A percentile compares a stretch with the other conserved stretches of the same genome.
Evolutionary conservation across 1,284 basidiomycete species (phyloP).

Genomic region (Porogramme epimiltina): DNA sequence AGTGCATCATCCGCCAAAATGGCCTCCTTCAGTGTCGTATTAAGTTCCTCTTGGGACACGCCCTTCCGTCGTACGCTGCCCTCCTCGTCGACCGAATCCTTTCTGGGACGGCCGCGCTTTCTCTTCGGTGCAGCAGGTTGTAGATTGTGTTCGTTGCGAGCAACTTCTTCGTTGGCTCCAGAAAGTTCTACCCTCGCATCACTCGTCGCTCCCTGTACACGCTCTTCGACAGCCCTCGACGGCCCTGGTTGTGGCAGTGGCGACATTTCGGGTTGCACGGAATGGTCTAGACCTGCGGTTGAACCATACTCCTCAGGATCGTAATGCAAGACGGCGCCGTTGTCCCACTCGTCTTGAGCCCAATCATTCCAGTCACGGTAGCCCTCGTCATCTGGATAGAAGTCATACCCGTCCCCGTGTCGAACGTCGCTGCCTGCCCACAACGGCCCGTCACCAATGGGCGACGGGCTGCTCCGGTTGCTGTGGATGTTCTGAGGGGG

Average conservation of each 20-base stretch:
- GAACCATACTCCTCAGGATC: slow-evolving; percentile 25
- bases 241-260: not conserved
- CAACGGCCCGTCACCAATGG: slow-evolving; percentile 11
- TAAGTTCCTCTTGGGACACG: slow-evolving; percentile 36
- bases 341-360: slow-evolving; percentile 20
- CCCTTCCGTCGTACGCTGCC: slow-evolving; percentile 12
- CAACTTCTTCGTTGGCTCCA: too few species aligned
- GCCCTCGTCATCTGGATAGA: slow-evolving; percentile 7
- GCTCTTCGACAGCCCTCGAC: not conserved
- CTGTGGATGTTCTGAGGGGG: too few species aligned
- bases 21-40: slow-evolving; percentile 38
- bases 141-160: too few species aligned
- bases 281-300: too few species aligned
- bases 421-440: too few species aligned
- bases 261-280: not conserved
- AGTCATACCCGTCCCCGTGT: not conserved
- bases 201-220: not conserved
- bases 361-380: slow-evolving; percentile 17
- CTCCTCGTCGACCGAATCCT: too few species aligned
- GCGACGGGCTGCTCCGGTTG: slow-evolving; percentile 9
- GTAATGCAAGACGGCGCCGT: slow-evolving; percentile 40
- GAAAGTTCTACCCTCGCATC: too few species aligned
- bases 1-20: slow-evolving; percentile 49
- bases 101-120: slow-evolving; percentile 6
- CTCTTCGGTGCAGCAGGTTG: slow-evolving; percentile 13